Base-by-base conservation (phyloP, 2,329 filamentous ascomycete species). In the Bipolaris sorokiniana region DNA sequence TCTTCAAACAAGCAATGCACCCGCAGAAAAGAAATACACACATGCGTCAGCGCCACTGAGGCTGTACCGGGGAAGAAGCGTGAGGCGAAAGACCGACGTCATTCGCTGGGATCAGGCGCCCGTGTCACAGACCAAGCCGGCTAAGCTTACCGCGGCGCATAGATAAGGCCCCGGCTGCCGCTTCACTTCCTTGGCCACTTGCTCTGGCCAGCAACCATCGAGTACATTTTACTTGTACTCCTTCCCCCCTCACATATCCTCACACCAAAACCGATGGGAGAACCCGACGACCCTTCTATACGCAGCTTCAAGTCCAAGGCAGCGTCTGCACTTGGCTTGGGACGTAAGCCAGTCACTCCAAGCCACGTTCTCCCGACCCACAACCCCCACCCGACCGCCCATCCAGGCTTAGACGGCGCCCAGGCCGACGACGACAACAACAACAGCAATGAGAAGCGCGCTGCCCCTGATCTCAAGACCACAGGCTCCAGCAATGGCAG, bases 281-380 rank as follows among this genome's bases (percentile, higher is more conserved):
- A 83, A 79, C 74, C 79, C 77, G 80, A 84, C 78, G 77, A 81
- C 58, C 76, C 78, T 70, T 78, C 78, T 73, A 74, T 79, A 78
- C 78, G 80, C 77, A 81, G 79, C 76, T 78, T 81, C 75, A 79
- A 81, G 75, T 80, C 79, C 66, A 80, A 79, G 77, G 78, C 77
- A 69, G 78, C 74, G 74, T 73, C 77, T 62, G 74, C 77, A 63
- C 75, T 79, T 76, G 77, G 76, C 71, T 76, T 79, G 71, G 69
- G 73, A 74, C 71, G 69, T 66, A 66, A 72, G 40, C 67, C 67
- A 61, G 63, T 70, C 69, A 67, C 66, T 38, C 59, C 69, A 56
- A 59, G 67, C 52, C 62, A 44, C 54, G 33, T 69, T 58, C 72
- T 75, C 49, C 70, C 71, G 54, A 68, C 66, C 58, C 62, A 67